Evolutionary conservation across 805 yeast genomes (phyloP).

Genomic region (Candida pseudofarinosa): DNA sequence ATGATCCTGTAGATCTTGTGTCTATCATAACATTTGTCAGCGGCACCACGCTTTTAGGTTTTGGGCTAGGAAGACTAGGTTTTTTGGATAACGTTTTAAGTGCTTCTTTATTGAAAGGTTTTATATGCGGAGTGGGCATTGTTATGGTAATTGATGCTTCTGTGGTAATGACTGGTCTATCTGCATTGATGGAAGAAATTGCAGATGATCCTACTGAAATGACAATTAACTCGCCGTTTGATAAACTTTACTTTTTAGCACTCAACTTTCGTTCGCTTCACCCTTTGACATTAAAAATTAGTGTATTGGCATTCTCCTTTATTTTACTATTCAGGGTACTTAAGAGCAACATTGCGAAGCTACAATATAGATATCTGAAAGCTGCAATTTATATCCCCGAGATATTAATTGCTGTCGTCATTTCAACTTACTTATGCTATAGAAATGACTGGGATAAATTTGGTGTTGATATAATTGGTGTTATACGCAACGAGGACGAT

Average conservation of each 20-base stretch:
- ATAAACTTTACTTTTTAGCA: slow-evolving; percentile 58
- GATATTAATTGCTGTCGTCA: slow-evolving; percentile 67
- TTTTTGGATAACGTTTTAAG: slow-evolving; percentile 47
- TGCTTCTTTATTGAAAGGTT: slow-evolving; percentile 39
- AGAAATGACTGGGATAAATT: slow-evolving; percentile 42
- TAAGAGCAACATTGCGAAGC: slow-evolving; percentile 25
- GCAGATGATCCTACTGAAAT: slow-evolving; percentile 26
- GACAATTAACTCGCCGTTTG: slow-evolving; percentile 58
- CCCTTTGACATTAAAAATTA: slow-evolving; percentile 56
- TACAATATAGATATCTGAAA: slow-evolving; percentile 13
- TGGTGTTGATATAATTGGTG: slow-evolving; percentile 72
- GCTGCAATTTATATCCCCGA: slow-evolving; percentile 74
- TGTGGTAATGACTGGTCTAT: slow-evolving; percentile 69
- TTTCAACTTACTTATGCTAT: slow-evolving; percentile 52
- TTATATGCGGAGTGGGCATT: slow-evolving; percentile 41
- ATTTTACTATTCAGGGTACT: slow-evolving; percentile 40
- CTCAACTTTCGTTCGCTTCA: slow-evolving; percentile 48
- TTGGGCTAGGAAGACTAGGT: slow-evolving; percentile 82
- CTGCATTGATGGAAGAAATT: slow-evolving; percentile 37
- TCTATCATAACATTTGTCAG: slow-evolving; percentile 69
- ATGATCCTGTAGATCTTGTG: slow-evolving; percentile 50
- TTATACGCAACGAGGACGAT: slow-evolving; percentile 45
- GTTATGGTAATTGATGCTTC: slow-evolving; percentile 57
- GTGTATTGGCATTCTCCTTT: slow-evolving; percentile 51
- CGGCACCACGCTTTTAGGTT: slow-evolving; percentile 66